A percentile compares a stretch with the other conserved stretches of the same genome.
Evolutionary conservation across 768 basidiomycete genomes (phyloP).

Genomic region (Clathrus columnatus): DNA sequence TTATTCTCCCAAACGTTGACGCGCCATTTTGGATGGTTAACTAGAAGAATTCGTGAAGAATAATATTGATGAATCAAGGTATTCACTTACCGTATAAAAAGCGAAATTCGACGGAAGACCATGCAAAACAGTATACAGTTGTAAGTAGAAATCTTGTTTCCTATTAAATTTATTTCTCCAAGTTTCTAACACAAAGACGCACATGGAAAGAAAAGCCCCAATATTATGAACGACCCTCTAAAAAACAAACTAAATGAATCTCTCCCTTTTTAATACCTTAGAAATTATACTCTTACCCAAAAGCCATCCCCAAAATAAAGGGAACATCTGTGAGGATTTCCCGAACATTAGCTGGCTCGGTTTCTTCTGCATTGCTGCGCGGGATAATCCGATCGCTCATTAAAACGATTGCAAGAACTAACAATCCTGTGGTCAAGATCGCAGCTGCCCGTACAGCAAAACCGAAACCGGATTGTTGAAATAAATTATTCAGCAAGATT

Average conservation of each 20-base stretch:
- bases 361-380: slow-evolving; percentile 19
- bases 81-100: slow-evolving; percentile 41
- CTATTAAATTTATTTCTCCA: slow-evolving; percentile 17
- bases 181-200: not conserved
- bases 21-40: slow-evolving; percentile 45
- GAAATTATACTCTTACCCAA: slow-evolving; percentile 25
- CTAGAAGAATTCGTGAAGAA: slow-evolving; percentile 19
- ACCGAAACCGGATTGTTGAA: slow-evolving; percentile 29
- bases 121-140: slow-evolving; percentile 42
- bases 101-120: slow-evolving; percentile 37
- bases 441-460: slow-evolving; percentile 43
- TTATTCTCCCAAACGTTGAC: slow-evolving; percentile 42
- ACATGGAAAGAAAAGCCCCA: slow-evolving; percentile 1
- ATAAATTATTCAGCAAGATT: not conserved
- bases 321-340: slow-evolving; percentile 35
- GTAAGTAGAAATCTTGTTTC: slow-evolving; percentile 49
- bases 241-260: slow-evolving; percentile 27
- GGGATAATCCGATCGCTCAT: slow-evolving; percentile 28
- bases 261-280: not conserved
- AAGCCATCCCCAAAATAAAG: slow-evolving; percentile 30
- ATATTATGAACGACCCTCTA: slow-evolving; percentile 22
- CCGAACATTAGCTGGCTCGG: slow-evolving; percentile 21
- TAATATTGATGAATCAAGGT: not conserved
- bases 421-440: slow-evolving; percentile 29
- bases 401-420: slow-evolving; percentile 32